These are phyloP conservation scores for Amanita phalloides DNA, from an alignment of 768 basidiomycete species.

Conservation along the genomic window DNA sequence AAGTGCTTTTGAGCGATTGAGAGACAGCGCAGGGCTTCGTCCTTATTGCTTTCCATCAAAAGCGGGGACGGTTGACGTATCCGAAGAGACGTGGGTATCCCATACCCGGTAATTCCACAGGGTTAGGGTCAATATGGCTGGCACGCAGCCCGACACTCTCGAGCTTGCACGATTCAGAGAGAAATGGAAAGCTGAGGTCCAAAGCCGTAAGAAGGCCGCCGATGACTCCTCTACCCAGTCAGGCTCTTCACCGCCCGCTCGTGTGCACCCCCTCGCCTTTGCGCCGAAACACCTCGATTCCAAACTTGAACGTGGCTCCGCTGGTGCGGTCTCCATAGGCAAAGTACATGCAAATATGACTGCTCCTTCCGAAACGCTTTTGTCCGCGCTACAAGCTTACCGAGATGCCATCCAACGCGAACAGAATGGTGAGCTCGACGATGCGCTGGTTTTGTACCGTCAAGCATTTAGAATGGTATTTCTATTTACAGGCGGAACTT, in stretches of 20 bases:
- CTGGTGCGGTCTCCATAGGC: not conserved
- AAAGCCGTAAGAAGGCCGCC: constrained; percentile 19
- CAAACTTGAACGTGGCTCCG: constrained; percentile 1
- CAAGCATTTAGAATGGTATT: constrained; percentile 62
- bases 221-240: constrained; percentile 1
- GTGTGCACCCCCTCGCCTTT: not conserved
- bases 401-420: constrained; percentile 62
- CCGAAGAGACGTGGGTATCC: constrained; percentile 7
- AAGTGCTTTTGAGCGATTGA: constrained; percentile 68
- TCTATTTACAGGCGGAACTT: constrained; percentile 1
- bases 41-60: constrained; percentile 78
- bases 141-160: constrained; percentile 30
- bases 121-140: constrained; percentile 8
- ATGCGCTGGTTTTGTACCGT: constrained; percentile 68
- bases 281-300: constrained; percentile 1
- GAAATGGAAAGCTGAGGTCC: constrained; percentile 63
- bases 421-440: constrained; percentile 62
- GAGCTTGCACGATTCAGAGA: constrained; percentile 65
- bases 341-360: not conserved
- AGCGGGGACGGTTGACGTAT: not conserved
- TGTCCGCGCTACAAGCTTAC: constrained; percentile 56
- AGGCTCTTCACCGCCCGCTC: constrained; percentile 5
- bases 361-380: constrained; percentile 20
- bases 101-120: constrained; percentile 2
- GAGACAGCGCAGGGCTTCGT: constrained; percentile 80